Conservation (phyloP, 2,329 filamentous ascomycete genomes). For the Cladobotryum protrusum region DNA sequence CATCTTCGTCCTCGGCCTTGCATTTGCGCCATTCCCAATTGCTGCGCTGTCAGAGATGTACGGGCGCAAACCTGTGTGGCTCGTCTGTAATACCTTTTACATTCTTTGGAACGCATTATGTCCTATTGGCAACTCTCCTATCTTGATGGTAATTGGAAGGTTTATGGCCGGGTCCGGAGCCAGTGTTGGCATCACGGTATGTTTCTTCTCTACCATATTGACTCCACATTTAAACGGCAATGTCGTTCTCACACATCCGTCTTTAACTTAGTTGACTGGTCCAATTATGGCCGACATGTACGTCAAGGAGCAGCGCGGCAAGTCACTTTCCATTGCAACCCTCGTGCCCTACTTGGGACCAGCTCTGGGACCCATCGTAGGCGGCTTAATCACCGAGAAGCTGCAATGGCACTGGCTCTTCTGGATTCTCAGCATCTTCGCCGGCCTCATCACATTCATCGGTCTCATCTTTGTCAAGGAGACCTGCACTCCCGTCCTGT, state of each 20-base stretch:
- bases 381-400: conserved; percentile 57
- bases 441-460: not conserved
- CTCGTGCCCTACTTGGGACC: conserved; percentile 45
- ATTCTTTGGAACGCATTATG: conserved; percentile 32
- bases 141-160: conserved; percentile 25
- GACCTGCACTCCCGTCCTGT: not conserved
- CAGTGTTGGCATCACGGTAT: no score
- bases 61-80: conserved; percentile 29
- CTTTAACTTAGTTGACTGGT: conserved; percentile 22
- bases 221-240: no score
- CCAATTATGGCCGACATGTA: conserved; percentile 33
- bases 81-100: conserved; percentile 26
- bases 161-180: conserved; percentile 11
- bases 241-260: no score
- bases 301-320: conserved; percentile 28
- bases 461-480: not conserved
- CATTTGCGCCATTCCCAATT: conserved; percentile 27
- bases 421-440: conserved; percentile 42
- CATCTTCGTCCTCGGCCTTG: conserved; percentile 30
- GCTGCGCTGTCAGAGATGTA: conserved; percentile 29
- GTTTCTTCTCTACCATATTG: no score
- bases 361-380: conserved; percentile 60
- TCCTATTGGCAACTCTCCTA: conserved; percentile 24
- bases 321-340: conserved; percentile 27
- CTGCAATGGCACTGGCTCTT: conserved; percentile 67